Base-by-base conservation (phyloP, 1,139 yeast genomes). In the Citeromyces siamensis region DNA sequence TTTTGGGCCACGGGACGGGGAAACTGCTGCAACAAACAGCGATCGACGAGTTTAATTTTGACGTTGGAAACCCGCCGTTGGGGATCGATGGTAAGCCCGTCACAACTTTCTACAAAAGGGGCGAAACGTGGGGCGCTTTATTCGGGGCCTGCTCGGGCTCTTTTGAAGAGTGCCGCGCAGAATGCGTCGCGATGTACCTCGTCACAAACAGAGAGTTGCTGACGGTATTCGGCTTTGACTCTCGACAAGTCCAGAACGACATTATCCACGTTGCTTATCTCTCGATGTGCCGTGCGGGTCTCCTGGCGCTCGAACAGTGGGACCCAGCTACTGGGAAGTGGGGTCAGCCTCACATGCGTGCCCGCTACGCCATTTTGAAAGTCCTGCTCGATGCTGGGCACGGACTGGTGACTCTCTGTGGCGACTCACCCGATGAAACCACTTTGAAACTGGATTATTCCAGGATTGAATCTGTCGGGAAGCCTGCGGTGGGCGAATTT, bases 291-390 rank as follows among this genome's bases (percentile, higher is more conserved):
- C 71, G 95, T 49, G 94, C 95, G 5, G 95, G 95, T 44, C 63
- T 85, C 38, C 51, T 80, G 32, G 88, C 82, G 2, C 65, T 85
- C 50, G 94, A 85, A 55, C 82, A 69, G 56, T 85, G 93, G 85
- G 94, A 84, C 55, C 94, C 95, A 32, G 57, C 60, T 34, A 67
- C 84, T 27, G 61, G 66, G 42, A 83, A 83, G 56, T 85, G 95
- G 95, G 95, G 95, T 26, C 95, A 85, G 60, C 77, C 95, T n/a
- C 95, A 85, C 54, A 83, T 84, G 86, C 94, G 84, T 62, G 95
- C 94, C 5, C 67, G 95, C 52, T 85, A 71, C 56, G 83, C 90
- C 28, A 84, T 85, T 47, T 67, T 83, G 66, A 82, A 81, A 60
- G 70, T 78, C 21, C 75, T 83, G 52, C 61, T 80, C 49, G 65